phyloP scores from a whole-genome alignment of 148 eudicot genomes.

The Selenicereus undatus region DNA sequence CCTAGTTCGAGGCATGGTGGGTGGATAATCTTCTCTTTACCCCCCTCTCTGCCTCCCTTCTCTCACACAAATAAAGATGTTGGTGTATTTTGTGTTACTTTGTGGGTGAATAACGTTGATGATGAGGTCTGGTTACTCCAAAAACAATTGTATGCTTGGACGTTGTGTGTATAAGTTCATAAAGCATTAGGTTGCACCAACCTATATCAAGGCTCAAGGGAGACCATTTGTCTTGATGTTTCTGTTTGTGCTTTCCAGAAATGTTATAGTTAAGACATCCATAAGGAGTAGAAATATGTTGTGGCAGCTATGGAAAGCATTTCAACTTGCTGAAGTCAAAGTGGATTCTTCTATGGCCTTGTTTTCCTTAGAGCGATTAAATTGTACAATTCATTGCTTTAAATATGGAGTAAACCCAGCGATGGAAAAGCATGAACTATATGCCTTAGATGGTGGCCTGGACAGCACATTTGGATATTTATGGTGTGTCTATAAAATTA shows the following conservation, averaged over 20 bases:
- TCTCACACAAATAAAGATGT: too few relatives aligned
- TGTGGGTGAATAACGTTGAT: too few relatives aligned
- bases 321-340: neutral
- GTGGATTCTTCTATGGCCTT: neutral
- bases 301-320: neutral
- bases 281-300: neutral
- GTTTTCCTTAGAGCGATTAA: neutral
- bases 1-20: neutral
- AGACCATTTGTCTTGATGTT: neutral
- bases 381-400: neutral
- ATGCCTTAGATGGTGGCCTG: neutral
- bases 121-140: too few relatives aligned
- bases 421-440: neutral
- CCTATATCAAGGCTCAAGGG: neutral
- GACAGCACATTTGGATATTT: neutral
- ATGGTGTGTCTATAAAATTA: too few relatives aligned
- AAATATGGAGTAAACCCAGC: neutral
- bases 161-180: neutral
- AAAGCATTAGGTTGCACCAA: neutral
- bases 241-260: neutral
- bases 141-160: too few relatives aligned
- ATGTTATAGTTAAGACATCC: neutral
- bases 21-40: neutral
- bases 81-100: neutral
- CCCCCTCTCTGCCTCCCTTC: neutral